Evolutionary conservation across 2,329 filamentous ascomycete genomes (phyloP), one percentile per base, ranked within the genome.

Genomic region (Rutstroemia sp.): DNA sequence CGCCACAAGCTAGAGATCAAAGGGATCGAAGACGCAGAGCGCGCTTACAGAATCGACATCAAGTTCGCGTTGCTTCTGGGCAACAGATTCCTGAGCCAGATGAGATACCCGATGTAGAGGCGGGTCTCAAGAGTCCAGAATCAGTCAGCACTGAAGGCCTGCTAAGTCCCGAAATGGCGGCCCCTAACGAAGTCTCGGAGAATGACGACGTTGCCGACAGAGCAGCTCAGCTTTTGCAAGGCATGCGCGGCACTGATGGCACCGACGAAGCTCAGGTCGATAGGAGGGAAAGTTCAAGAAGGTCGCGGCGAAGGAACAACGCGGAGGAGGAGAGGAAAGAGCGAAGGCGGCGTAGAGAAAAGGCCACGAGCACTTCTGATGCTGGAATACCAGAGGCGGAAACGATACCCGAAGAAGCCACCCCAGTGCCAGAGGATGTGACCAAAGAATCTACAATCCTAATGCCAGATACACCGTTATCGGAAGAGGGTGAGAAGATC

Each of bases 1-100:
- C 92, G 56, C 92, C 94, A 30, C 89, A 96, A 73, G 83, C 89
- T 27, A 81, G 89, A 70, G 92, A 96, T 70, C 88, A 95, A 71
- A 83, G 92, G 67, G 94, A 97, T 71, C 84, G 91, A 64, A 84
- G 94, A 61, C 83, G 92, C 57, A 83, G 92, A 63, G 91, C 92
- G 41, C 81, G 92, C 54, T 80, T 97, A 64, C 95, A 95, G 80
- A 92, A 96, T 68, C 81, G 86, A 27, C 90, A 96, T 68, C 89
- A 95, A 73, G 88, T 94, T 34, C 88, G 92, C 59, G 82, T 96
- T 52, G 90, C 92, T 16, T 92, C 87, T 17, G 92, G 92, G 8
- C 90, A 96, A 67, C 82, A 92, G 67, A 87, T 95, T n/a, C 89
- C 88, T 2, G 90, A 95, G 50, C 62, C 78, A 53, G 76, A 79